phyloP scores from a whole-genome alignment of 139 green algal genomes.

The Zygnema cylindricum region DNA sequence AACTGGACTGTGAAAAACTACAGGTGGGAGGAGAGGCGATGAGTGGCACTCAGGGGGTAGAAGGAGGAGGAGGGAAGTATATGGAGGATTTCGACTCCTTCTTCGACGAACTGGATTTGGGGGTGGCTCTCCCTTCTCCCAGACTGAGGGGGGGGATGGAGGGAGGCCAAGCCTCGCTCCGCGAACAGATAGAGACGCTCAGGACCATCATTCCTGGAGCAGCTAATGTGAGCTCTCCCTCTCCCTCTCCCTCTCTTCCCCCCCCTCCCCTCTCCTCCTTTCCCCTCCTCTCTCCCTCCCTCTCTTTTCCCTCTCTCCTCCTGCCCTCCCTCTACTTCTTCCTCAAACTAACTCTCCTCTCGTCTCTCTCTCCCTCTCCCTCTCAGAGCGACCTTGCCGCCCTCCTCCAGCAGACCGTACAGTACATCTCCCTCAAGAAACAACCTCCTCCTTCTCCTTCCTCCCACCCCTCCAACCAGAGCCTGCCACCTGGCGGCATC shows the following conservation, averaged over 20 bases:
- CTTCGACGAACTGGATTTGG: conserved; percentile 6
- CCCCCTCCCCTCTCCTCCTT: neutral
- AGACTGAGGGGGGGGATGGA: neutral
- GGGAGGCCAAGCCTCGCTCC: neutral
- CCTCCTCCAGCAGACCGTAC: neutral
- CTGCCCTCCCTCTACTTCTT: neutral
- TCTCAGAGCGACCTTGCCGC: neutral
- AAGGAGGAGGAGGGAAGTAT: neutral
- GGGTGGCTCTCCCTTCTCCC: neutral
- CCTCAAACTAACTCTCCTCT: neutral
- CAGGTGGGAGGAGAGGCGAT: neutral
- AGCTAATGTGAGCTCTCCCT: neutral
- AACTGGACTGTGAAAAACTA: neutral
- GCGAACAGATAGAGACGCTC: neutral
- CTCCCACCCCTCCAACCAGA: too few relatives aligned
- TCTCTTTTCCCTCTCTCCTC: neutral
- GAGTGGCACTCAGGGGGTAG: neutral
- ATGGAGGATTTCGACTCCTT: conserved; percentile 23
- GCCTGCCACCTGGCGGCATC: too few relatives aligned
- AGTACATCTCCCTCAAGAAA: neutral
- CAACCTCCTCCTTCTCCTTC: too few relatives aligned
- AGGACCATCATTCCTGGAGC: neutral
- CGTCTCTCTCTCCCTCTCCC: neutral
- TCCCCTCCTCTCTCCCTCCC: neutral
- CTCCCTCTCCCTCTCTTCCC: neutral